These are phyloP conservation scores for Populus trichocarpa DNA, from an alignment of 441 rosid genomes.

Conservation along the genomic window DNA sequence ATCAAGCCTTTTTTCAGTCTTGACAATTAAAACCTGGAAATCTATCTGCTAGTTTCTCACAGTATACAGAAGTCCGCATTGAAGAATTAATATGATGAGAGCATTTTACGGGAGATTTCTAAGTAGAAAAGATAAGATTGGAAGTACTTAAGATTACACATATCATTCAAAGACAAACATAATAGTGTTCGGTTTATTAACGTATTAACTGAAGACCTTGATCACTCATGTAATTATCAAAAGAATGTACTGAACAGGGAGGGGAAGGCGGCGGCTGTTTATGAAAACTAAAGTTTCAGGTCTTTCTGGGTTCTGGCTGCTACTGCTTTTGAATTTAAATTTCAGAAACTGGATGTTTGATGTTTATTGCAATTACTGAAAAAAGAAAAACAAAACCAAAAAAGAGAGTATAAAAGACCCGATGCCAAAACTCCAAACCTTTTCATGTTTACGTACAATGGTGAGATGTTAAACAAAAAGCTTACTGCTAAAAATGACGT, in stretches of 20 bases:
- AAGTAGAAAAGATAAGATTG: too few species aligned
- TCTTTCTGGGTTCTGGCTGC: neutral
- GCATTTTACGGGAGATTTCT: neutral
- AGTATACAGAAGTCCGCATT: neutral
- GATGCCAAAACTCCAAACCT: neutral
- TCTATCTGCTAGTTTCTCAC: neutral
- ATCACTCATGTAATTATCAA: neutral
- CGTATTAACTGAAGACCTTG: neutral
- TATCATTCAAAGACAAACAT: too few species aligned
- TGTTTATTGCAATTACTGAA: too few species aligned
- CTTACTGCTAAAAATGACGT: constrained; percentile 84
- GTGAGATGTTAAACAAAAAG: constrained; percentile 7
- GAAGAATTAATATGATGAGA: neutral
- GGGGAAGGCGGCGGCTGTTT: neutral
- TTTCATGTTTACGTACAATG: neutral
- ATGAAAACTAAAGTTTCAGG: neutral
- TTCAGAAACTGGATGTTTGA: neutral
- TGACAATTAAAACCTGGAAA: neutral
- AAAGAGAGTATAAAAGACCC: neutral
- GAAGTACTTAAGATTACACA: too few species aligned
- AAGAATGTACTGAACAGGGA: neutral
- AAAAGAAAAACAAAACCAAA: neutral
- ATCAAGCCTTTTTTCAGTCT: neutral
- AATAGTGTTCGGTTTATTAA: too few species aligned
- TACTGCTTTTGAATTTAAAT: neutral